A percentile compares a stretch with the other conserved stretches of the same genome.
Conservation (phyloP, 2,329 filamentous ascomycete species). For the Pyricularia grisea region DNA sequence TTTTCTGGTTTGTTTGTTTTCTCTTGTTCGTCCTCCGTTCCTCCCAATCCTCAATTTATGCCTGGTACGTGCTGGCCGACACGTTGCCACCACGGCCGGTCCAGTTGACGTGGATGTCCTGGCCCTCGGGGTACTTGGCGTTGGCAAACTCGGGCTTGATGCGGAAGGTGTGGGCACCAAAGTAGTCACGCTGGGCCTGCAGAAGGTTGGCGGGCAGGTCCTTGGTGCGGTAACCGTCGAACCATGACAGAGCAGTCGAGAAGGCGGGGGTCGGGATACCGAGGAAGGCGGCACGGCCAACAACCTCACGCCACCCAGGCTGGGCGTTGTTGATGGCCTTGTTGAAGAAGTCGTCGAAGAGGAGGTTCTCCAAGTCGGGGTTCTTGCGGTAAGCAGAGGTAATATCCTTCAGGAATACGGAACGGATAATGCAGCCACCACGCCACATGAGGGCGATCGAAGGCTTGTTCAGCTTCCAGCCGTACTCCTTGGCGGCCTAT, state of each 20-base stretch:
- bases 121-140: constrained; percentile 71
- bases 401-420: constrained; percentile 99
- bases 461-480: constrained; percentile 99
- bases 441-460: constrained; percentile 99
- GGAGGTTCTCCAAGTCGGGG: constrained; percentile 91
- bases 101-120: constrained; percentile 99
- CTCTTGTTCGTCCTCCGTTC: constrained; percentile 1
- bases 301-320: constrained; percentile 81
- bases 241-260: constrained; percentile 95
- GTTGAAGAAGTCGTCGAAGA: constrained; percentile 99
- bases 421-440: constrained; percentile 99
- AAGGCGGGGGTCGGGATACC: constrained; percentile 96
- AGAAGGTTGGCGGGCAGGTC: constrained; percentile 96
- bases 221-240: constrained; percentile 96
- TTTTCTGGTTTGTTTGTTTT: not conserved
- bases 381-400: constrained; percentile 92
- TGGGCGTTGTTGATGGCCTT: constrained; percentile 97
- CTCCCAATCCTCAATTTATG: constrained; percentile 46
- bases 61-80: constrained; percentile 94
- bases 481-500: constrained; percentile 88
- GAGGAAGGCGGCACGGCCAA: constrained; percentile 84
- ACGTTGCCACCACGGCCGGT: constrained; percentile 96
- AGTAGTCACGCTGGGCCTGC: constrained; percentile 99
- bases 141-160: constrained; percentile 74
- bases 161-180: constrained; percentile 85